Evolutionary conservation across 192 early-diverging fungal species (phyloP), one percentile per base, ranked within the genome.

Genomic region (Podila epicladia): DNA sequence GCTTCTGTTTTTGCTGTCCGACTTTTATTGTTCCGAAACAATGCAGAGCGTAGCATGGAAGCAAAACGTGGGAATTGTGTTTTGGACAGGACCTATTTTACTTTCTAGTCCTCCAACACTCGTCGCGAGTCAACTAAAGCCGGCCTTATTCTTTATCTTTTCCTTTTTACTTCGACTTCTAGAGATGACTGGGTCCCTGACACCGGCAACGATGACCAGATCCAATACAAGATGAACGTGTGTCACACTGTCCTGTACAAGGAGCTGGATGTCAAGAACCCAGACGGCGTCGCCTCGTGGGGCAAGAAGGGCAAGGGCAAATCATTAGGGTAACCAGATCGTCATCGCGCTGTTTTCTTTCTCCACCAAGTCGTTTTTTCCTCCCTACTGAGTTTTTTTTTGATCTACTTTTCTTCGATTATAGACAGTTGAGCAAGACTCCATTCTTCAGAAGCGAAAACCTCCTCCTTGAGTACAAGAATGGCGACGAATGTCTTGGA

Each of bases 391-490:
- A 62, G 9, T 20, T 58, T 6, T 11, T 11, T 38, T 13, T 9
- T 51, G 24, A 4, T 41, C 31, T 53, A 5, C 61, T 17, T 53
- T 22, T 5, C n/a, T 29, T 33, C 9, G n/a, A 28, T 61, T 32
- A 37, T 65, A 80, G 76, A 9, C 65, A 63, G 33, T 31, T 80
- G 71, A 80, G 76, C 76, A 68, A 63, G 66, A 64, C 28, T 0
- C 76, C 76, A 5, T 58, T 72, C 48, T 80, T 80, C 33, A 72
- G 62, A 80, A 71, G 69, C 15, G 75, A 84, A 51, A 74, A 38
- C n/a, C 38, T 84, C 38, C 19, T 78, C 24, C 45, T 84, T 26
- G 59, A 74, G 58, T 84, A 75, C 64, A 65, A 58, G 26, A 24
- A 68, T n/a, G 82, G 82, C 0, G 69, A 71, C 9, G 49, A 71